Percentiles rank a stretch among this genome's conserved stretches.
These are phyloP conservation scores for Mortierella sp. DNA, from an alignment of 371 early-diverging fungal genomes.

Conservation along the genomic window DNA sequence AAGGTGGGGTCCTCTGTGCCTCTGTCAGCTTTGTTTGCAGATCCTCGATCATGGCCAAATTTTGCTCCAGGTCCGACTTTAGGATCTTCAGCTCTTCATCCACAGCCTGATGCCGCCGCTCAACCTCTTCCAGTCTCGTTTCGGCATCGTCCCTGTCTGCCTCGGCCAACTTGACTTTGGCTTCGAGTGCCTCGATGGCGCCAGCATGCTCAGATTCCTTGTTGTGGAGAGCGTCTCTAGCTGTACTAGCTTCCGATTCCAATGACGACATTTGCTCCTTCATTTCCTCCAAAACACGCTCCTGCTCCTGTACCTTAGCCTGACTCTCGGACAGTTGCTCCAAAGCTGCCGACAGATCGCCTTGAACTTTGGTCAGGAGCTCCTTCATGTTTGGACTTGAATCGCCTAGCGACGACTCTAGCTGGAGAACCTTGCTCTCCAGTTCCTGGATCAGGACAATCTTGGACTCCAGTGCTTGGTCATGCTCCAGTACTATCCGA, in stretches of 20 bases:
- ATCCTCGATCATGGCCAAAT: slow-evolving; percentile 29
- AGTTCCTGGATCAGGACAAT: slow-evolving; percentile 35
- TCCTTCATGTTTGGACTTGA: slow-evolving; percentile 29
- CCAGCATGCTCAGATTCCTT: slow-evolving; percentile 51
- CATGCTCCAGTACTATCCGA: slow-evolving; percentile 22
- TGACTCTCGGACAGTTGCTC: slow-evolving; percentile 39
- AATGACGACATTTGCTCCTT: slow-evolving; percentile 55
- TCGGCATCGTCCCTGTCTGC: slow-evolving; percentile 53
- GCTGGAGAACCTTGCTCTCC: slow-evolving; percentile 49
- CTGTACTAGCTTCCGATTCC: slow-evolving; percentile 12
- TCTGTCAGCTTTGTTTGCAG: slow-evolving; percentile 23
- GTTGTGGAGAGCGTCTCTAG: slow-evolving; percentile 42
- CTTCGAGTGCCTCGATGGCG: slow-evolving; percentile 30
- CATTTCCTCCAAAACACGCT: slow-evolving; percentile 53
- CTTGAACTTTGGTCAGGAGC: slow-evolving; percentile 33
- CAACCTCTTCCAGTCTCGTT: slow-evolving; percentile 39
- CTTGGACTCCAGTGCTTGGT: slow-evolving; percentile 27
- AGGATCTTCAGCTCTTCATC: slow-evolving; percentile 36
- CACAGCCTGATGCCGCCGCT: slow-evolving; percentile 38
- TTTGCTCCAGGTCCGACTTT: slow-evolving; percentile 8
- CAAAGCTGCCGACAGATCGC: slow-evolving; percentile 28
- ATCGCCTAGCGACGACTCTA: slow-evolving; percentile 45
- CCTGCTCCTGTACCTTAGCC: slow-evolving; percentile 56
- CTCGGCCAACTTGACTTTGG: slow-evolving; percentile 32
- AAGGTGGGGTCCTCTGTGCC: slow-evolving; percentile 8